These are phyloP conservation scores for Suhomyces xylopsoci DNA, from an alignment of 805 yeast genomes.

Conservation along the genomic window DNA sequence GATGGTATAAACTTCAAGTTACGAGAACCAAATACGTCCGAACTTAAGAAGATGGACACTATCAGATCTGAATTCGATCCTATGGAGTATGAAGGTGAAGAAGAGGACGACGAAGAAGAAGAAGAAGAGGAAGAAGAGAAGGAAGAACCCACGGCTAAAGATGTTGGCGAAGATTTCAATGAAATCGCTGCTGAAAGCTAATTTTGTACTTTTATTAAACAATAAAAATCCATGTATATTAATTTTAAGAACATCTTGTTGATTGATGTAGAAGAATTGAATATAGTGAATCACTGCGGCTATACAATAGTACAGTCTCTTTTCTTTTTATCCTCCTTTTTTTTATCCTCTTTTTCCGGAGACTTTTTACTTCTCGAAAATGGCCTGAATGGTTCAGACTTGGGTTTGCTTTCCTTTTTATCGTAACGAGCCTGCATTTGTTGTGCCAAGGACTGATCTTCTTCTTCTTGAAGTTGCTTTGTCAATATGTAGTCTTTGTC, in stretches of 20 bases:
- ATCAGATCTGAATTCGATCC: constrained; percentile 72
- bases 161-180: constrained; percentile 9
- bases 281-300: neutral
- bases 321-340: constrained; percentile 11
- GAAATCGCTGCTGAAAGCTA: constrained; percentile 2
- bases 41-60: constrained; percentile 64
- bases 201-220: neutral
- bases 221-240: constrained; percentile 1
- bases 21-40: constrained; percentile 72
- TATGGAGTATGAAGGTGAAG: constrained; percentile 68
- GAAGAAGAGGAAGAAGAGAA: constrained; percentile 36
- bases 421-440: constrained; percentile 37
- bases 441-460: constrained; percentile 51
- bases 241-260: neutral
- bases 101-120: constrained; percentile 45
- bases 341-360: neutral
- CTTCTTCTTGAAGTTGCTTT: constrained; percentile 54
- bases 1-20: constrained; percentile 61
- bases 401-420: neutral
- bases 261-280: neutral
- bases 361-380: neutral
- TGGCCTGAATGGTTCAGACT: neutral
- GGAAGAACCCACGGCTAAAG: constrained; percentile 22
- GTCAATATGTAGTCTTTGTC: constrained; percentile 32
- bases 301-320: constrained; percentile 22